These are phyloP conservation scores for Eucalyptus fibrosa DNA, from an alignment of 345 rosid genomes.

Conservation along the genomic window DNA sequence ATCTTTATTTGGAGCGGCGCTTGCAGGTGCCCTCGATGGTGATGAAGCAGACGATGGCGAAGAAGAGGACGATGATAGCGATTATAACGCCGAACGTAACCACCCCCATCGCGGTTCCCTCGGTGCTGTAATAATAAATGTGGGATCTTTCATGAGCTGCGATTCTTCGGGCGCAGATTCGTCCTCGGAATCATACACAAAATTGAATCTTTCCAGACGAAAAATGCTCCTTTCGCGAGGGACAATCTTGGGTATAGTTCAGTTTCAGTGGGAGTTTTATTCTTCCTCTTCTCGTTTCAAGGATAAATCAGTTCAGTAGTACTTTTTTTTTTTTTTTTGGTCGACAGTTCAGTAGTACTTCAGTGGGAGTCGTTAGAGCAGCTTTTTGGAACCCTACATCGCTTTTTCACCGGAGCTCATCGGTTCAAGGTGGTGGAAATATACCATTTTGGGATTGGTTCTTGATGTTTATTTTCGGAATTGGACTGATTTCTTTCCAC, in stretches of 20 bases:
- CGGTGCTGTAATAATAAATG: not conserved
- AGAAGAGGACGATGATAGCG: conserved; percentile 55
- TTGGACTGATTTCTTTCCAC: not conserved
- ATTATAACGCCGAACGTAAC: conserved; percentile 66
- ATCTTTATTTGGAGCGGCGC: conserved; percentile 8
- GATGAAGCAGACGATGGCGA: conserved; percentile 48
- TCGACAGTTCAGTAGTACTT: not conserved
- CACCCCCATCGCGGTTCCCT: conserved; percentile 32
- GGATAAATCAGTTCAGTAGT: not conserved
- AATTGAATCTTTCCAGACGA: not conserved
- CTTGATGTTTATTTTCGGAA: not conserved
- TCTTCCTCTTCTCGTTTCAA: not conserved
- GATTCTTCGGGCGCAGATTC: not conserved
- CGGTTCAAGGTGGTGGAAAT: not conserved
- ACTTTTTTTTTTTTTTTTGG: not conserved
- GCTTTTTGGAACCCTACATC: not conserved
- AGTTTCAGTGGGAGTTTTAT: not conserved
- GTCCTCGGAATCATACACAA: not conserved
- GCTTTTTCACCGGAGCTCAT: not conserved
- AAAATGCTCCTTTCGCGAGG: not conserved
- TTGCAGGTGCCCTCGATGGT: conserved; percentile 70
- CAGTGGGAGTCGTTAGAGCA: not conserved
- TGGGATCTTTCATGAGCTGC: not conserved
- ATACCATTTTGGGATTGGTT: not conserved
- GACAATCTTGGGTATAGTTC: not conserved